These are phyloP conservation scores for Holtermanniella nyarrowii DNA, from an alignment of 768 basidiomycete genomes.

Conservation along the genomic window DNA sequence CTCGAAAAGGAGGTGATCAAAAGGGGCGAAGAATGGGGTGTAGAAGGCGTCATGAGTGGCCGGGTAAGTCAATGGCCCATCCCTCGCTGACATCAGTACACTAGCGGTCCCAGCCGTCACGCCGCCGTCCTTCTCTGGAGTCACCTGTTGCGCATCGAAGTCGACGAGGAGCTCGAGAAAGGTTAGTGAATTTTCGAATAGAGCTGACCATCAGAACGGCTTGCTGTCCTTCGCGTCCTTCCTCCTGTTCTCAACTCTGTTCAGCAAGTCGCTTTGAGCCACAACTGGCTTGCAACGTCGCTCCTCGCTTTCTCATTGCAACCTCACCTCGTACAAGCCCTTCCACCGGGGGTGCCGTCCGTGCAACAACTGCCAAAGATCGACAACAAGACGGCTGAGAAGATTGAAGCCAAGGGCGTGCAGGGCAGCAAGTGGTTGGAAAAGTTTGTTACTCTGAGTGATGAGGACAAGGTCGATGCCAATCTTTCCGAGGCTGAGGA, in stretches of 20 bases:
- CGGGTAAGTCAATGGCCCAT: conserved; percentile 8
- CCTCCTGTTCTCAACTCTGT: conserved; percentile 68
- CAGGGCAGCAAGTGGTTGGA: conserved; percentile 47
- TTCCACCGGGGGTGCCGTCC: conserved; percentile 42
- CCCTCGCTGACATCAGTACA: not conserved
- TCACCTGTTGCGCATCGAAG: conserved; percentile 62
- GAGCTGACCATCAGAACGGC: conserved; percentile 52
- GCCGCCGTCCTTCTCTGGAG: conserved; percentile 63
- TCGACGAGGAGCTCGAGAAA: conserved; percentile 50
- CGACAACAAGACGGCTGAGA: conserved; percentile 40
- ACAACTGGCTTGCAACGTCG: conserved; percentile 78
- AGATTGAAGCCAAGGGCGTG: conserved; percentile 31
- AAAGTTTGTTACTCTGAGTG: conserved; percentile 23
- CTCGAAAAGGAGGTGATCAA: conserved; percentile 35
- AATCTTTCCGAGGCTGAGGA: conserved; percentile 49
- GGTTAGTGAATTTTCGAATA: conserved; percentile 47
- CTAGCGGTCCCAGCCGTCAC: conserved; percentile 2
- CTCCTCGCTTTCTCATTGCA: conserved; percentile 71
- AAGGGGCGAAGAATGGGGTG: conserved; percentile 26
- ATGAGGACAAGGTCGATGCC: conserved; percentile 12
- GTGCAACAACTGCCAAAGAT: conserved; percentile 75
- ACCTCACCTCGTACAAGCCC: conserved; percentile 71
- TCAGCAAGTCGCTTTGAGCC: conserved; percentile 68
- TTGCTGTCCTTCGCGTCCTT: conserved; percentile 56
- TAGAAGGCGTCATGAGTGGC: conserved; percentile 18